Percentiles rank a stretch among this genome's conserved stretches.
These are phyloP conservation scores for Aspergillus sp. DNA, from an alignment of 2,329 filamentous ascomycete genomes.

Conservation along the genomic window DNA sequence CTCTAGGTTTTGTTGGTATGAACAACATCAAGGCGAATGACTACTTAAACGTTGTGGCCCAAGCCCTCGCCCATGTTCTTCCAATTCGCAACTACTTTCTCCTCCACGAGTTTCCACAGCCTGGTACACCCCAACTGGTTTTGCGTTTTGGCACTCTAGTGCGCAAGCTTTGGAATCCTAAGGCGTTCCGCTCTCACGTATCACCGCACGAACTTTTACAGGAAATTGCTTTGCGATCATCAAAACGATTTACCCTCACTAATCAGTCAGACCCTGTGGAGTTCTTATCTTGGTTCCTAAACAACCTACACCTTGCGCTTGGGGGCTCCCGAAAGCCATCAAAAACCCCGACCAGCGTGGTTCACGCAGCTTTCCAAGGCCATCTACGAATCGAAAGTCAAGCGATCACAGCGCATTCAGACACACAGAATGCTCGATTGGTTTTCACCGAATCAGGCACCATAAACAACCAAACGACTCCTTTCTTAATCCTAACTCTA, in stretches of 20 bases:
- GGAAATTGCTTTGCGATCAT: slow-evolving; percentile 85
- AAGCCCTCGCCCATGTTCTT: slow-evolving; percentile 84
- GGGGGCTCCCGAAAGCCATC: slow-evolving; percentile 86
- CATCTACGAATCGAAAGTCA: slow-evolving; percentile 90
- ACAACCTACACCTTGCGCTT: slow-evolving; percentile 87
- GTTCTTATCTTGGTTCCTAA: slow-evolving; percentile 96
- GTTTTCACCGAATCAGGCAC: slow-evolving; percentile 88
- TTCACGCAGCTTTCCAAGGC: slow-evolving; percentile 93
- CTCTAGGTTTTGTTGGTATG: slow-evolving; percentile 82
- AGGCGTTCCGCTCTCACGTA: slow-evolving; percentile 93
- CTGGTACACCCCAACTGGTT: slow-evolving; percentile 71
- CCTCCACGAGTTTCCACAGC: slow-evolving; percentile 71
- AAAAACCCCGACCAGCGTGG: slow-evolving; percentile 64
- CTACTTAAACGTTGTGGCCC: slow-evolving; percentile 93
- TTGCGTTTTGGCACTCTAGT: slow-evolving; percentile 86
- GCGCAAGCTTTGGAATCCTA: slow-evolving; percentile 96
- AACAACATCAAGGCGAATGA: slow-evolving; percentile 99
- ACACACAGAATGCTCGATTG: slow-evolving; percentile 74
- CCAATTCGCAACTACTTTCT: slow-evolving; percentile 91
- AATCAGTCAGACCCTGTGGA: slow-evolving; percentile 93
- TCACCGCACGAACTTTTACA: slow-evolving; percentile 96
- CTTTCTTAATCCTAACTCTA: slow-evolving; percentile 88
- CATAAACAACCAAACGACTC: slow-evolving; percentile 72
- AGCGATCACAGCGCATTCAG: slow-evolving; percentile 85
- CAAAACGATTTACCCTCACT: slow-evolving; percentile 88